phyloP scores from a whole-genome alignment of 2,329 filamentous ascomycete genomes.

The Celoporthe dispersa region DNA sequence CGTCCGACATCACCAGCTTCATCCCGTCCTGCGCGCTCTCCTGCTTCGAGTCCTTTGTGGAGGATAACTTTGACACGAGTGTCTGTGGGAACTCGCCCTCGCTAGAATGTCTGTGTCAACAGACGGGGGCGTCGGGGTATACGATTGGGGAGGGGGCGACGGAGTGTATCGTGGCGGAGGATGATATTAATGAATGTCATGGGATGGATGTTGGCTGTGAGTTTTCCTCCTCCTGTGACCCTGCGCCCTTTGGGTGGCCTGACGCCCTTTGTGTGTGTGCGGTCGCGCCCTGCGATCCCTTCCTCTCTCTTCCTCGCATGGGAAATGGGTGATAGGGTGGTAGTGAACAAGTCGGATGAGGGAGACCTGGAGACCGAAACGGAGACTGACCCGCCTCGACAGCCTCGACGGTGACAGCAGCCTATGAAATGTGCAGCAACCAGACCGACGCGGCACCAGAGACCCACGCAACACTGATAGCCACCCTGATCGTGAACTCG shows the following conservation, averaged over 20 bases:
- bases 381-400: conserved; percentile 2
- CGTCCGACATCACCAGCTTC: conserved; percentile 45
- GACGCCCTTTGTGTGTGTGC: neutral
- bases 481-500: conserved; percentile 52
- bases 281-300: neutral
- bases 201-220: conserved; percentile 48
- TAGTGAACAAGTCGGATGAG: neutral
- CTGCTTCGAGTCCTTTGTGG: conserved; percentile 68
- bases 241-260: neutral
- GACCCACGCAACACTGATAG: conserved; percentile 62
- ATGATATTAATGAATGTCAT: conserved; percentile 55
- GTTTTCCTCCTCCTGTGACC: conserved; percentile 17
- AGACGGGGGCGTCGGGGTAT: conserved; percentile 62
- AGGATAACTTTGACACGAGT: conserved; percentile 57
- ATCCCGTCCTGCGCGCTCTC: conserved; percentile 63
- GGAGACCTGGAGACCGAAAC: neutral
- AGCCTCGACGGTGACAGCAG: conserved; percentile 51
- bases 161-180: conserved; percentile 66
- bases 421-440: conserved; percentile 63
- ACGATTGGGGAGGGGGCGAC: conserved; percentile 75
- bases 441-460: conserved; percentile 55
- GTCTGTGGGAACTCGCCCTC: conserved; percentile 55
- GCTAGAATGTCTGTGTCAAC: conserved; percentile 67
- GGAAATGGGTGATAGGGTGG: neutral
- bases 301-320: too few species aligned